These are phyloP conservation scores for Colletotrichum sp. DNA, from an alignment of 2,329 filamentous ascomycete species.

Conservation along the genomic window DNA sequence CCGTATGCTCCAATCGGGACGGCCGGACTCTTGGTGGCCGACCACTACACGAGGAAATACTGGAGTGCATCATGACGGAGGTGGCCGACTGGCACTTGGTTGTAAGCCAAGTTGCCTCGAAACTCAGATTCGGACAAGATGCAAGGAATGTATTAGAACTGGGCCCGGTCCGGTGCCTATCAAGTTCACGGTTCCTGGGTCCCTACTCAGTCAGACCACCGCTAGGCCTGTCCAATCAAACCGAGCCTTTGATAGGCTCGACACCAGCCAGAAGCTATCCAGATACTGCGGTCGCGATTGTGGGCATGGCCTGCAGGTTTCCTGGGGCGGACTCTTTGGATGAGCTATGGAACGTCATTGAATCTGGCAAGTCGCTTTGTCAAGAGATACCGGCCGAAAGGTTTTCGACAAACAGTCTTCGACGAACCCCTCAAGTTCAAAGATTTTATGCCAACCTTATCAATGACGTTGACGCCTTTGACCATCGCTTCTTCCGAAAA, in stretches of 20 bases:
- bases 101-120: not conserved
- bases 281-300: not conserved
- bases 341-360: not conserved
- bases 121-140: not conserved
- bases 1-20: not conserved
- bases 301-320: not conserved
- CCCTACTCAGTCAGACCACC: not conserved
- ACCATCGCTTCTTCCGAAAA: slow-evolving; percentile 44
- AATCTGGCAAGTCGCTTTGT: not conserved
- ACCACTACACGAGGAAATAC: not conserved
- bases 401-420: not conserved
- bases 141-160: not conserved
- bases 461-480: slow-evolving; percentile 31
- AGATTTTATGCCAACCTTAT: slow-evolving; percentile 17
- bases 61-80: not conserved
- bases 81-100: not conserved
- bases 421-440: not conserved
- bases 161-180: not conserved
- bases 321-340: not conserved
- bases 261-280: not conserved
- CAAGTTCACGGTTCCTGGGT: not conserved
- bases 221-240: not conserved
- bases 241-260: not conserved
- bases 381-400: not conserved
- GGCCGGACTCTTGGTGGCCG: not conserved